phyloP scores from a whole-genome alignment of 768 basidiomycete species.

The Rhodotorula taiwanensis region DNA sequence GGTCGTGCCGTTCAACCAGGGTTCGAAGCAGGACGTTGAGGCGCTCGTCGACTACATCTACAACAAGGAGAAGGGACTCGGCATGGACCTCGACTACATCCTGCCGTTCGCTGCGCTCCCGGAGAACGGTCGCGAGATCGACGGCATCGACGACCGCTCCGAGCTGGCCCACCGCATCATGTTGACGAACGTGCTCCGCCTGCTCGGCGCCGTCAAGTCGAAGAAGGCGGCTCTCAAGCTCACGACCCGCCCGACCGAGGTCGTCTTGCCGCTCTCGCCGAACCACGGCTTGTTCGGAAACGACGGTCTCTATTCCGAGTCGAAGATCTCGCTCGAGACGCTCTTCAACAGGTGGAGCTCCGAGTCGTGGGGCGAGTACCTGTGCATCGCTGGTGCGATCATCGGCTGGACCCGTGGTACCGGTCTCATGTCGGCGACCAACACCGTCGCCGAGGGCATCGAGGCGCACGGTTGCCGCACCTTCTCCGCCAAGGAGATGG shows the following conservation, averaged over 20 bases:
- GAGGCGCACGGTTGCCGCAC: constrained; percentile 91
- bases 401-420: constrained; percentile 99
- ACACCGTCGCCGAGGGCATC: constrained; percentile 86
- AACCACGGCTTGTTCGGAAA: constrained; percentile 98
- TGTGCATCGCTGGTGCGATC: constrained; percentile 94
- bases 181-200: constrained; percentile 91
- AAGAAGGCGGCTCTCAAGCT: constrained; percentile 97
- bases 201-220: constrained; percentile 92
- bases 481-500: constrained; percentile 99
- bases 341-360: constrained; percentile 97
- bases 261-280: constrained; percentile 92
- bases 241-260: constrained; percentile 95
- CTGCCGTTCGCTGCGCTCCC: constrained; percentile 97
- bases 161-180: constrained; percentile 98
- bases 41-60: constrained; percentile 98
- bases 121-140: constrained; percentile 97
- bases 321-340: constrained; percentile 95
- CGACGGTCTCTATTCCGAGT: constrained; percentile 95
- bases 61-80: constrained; percentile 59
- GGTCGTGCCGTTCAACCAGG: constrained; percentile 98
- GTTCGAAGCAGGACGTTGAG: constrained; percentile 96
- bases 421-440: constrained; percentile 90
- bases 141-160: constrained; percentile 91
- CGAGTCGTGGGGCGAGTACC: constrained; percentile 98
- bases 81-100: constrained; percentile 96